Evolutionary conservation across 768 basidiomycete species (phyloP).

Genomic region (Leucocoprinus birnbaumii): DNA sequence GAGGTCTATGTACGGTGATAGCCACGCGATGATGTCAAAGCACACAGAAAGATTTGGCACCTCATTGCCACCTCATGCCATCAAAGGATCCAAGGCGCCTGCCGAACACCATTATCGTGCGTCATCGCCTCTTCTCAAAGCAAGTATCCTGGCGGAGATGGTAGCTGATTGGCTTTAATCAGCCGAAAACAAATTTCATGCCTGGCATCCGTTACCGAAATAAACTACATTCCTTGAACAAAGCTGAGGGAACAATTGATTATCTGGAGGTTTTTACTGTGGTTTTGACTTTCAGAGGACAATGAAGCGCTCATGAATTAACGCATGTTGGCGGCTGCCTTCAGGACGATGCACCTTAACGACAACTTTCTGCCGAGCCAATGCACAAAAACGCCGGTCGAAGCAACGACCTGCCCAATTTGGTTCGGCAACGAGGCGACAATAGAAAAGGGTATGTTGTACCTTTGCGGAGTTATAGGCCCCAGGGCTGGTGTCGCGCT

Average conservation of each 20-base stretch:
- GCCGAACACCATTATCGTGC: conserved; percentile 12
- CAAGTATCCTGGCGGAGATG: neutral
- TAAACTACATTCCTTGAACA: neutral
- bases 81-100: conserved; percentile 2
- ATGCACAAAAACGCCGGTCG: neutral
- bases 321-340: neutral
- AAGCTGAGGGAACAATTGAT: neutral
- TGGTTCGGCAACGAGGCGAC: conserved; percentile 20
- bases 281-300: neutral
- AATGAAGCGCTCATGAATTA: neutral
- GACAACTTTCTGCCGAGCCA: neutral
- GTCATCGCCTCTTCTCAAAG: conserved; percentile 12
- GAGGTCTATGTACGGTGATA: conserved; percentile 11
- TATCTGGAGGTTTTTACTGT: neutral
- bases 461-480: conserved; percentile 13
- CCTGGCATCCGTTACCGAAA: neutral
- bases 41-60: conserved; percentile 4
- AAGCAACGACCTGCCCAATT: conserved; percentile 8
- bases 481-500: conserved; percentile 11
- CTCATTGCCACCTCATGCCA: conserved; percentile 12
- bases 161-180: neutral
- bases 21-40: conserved; percentile 8
- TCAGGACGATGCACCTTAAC: neutral
- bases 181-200: neutral
- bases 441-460: conserved; percentile 18